phyloP scores from a whole-genome alignment of 2,329 filamentous ascomycete species.

The Cladophialophora exuberans region DNA sequence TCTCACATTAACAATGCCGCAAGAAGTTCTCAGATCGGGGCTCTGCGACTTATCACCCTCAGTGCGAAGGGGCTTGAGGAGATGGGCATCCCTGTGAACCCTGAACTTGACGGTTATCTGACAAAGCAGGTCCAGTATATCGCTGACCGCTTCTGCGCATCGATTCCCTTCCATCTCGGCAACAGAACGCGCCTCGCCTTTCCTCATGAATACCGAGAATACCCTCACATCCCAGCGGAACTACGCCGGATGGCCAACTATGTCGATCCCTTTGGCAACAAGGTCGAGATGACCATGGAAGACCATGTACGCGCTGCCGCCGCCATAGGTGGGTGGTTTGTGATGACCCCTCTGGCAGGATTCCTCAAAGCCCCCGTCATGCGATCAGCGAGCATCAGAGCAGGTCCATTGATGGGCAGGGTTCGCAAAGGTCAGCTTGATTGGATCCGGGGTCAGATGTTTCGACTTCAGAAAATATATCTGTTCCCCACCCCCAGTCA shows the following conservation, averaged over 20 bases:
- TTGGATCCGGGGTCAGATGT: conserved; percentile 22
- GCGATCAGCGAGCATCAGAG: background rate
- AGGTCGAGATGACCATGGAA: conserved; percentile 25
- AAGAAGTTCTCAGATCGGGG: conserved; percentile 19
- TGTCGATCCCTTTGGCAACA: conserved; percentile 24
- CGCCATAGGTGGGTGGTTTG: conserved; percentile 27
- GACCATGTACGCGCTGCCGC: conserved; percentile 27
- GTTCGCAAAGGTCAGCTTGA: conserved; percentile 21
- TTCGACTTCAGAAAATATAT: conserved; percentile 27
- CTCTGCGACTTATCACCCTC: conserved; percentile 21
- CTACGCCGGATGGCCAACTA: conserved; percentile 24
- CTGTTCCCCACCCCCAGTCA: conserved; percentile 8
- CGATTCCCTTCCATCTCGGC: conserved; percentile 34
- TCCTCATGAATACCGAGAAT: conserved; percentile 24
- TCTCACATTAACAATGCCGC: conserved; percentile 24
- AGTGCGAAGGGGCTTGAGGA: conserved; percentile 10
- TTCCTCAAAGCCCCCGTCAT: conserved; percentile 14
- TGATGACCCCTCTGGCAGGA: conserved; percentile 22
- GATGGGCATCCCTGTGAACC: conserved; percentile 14
- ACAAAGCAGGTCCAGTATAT: conserved; percentile 28
- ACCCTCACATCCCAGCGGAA: conserved; percentile 22
- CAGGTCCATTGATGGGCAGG: conserved; percentile 14
- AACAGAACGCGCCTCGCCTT: conserved; percentile 28
- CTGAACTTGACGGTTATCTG: conserved; percentile 9
- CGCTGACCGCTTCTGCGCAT: conserved; percentile 32